These are phyloP conservation scores for Trichosporon ovoides DNA, from an alignment of 1,284 basidiomycete species.

Conservation along the genomic window DNA sequence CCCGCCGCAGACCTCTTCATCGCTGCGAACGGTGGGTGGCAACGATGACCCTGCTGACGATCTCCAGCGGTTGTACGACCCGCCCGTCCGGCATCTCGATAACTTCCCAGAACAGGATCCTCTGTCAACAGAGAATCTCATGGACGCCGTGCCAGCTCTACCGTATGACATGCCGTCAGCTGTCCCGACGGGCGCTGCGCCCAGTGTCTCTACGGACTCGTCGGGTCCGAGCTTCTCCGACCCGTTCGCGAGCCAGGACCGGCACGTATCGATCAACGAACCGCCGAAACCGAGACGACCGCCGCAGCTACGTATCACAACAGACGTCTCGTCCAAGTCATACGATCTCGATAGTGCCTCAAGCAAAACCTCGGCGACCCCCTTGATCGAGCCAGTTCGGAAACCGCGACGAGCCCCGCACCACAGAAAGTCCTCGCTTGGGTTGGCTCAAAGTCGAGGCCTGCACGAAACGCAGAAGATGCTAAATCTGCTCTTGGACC, in stretches of 20 bases:
- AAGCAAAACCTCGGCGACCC: neutral
- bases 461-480: constrained; percentile 43
- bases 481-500: constrained; percentile 35
- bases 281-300: neutral
- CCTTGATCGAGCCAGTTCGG: neutral
- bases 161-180: constrained; percentile 11
- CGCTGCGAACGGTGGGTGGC: neutral
- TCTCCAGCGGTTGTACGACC: neutral
- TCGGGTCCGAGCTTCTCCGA: neutral
- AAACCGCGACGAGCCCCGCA: neutral
- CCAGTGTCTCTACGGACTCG: neutral
- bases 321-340: neutral
- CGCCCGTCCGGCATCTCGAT: constrained; percentile 21
- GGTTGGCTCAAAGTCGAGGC: constrained; percentile 19
- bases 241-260: neutral
- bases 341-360: neutral
- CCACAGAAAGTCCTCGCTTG: neutral
- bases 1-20: neutral
- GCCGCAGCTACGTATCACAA: neutral
- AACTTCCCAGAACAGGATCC: constrained; percentile 12
- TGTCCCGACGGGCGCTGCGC: constrained; percentile 3
- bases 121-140: constrained; percentile 19
- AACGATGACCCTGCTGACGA: neutral
- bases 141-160: constrained; percentile 17
- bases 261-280: neutral